Percentiles rank a stretch among this genome's conserved stretches.
These are phyloP conservation scores for Agaricus subrufescens DNA, from an alignment of 768 basidiomycete species.

Conservation along the genomic window DNA sequence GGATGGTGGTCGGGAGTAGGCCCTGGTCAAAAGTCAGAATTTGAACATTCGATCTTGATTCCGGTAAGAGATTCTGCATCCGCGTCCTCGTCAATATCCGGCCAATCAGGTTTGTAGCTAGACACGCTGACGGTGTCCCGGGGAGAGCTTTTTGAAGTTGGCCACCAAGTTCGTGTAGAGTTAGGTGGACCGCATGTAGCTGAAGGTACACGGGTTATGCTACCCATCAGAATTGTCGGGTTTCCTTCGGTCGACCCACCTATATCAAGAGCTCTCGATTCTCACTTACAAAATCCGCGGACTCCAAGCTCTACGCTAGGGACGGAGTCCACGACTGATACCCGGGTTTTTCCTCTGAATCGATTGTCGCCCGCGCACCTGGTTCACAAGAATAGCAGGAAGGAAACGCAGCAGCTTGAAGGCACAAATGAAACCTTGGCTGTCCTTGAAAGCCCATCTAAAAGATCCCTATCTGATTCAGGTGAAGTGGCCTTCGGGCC, in stretches of 20 bases:
- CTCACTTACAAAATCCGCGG: not conserved
- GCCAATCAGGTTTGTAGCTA: constrained; percentile 34
- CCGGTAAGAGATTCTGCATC: constrained; percentile 51
- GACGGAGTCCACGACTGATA: not conserved
- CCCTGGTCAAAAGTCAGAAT: constrained; percentile 54
- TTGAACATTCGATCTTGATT: constrained; percentile 64
- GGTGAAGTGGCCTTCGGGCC: not conserved
- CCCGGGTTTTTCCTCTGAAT: not conserved
- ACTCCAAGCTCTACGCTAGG: not conserved
- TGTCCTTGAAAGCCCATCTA: not conserved
- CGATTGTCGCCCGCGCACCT: too few species aligned
- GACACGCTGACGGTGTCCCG: constrained; percentile 67
- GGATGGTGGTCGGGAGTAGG: constrained; percentile 89
- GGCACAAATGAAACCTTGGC: not conserved
- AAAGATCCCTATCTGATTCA: not conserved
- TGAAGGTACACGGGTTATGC: constrained; percentile 60
- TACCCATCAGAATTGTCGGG: constrained; percentile 77
- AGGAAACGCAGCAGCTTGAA: too few species aligned
- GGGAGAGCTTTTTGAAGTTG: constrained; percentile 70
- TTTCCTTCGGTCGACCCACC: constrained; percentile 86
- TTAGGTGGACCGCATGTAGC: constrained; percentile 51
- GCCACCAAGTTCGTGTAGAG: constrained; percentile 65
- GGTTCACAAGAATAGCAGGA: too few species aligned
- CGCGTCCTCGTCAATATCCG: not conserved
- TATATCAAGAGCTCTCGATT: constrained; percentile 28